Evolutionary conservation across 768 basidiomycete species (phyloP).

Genomic region (Pleurotus salmoneostramineus): DNA sequence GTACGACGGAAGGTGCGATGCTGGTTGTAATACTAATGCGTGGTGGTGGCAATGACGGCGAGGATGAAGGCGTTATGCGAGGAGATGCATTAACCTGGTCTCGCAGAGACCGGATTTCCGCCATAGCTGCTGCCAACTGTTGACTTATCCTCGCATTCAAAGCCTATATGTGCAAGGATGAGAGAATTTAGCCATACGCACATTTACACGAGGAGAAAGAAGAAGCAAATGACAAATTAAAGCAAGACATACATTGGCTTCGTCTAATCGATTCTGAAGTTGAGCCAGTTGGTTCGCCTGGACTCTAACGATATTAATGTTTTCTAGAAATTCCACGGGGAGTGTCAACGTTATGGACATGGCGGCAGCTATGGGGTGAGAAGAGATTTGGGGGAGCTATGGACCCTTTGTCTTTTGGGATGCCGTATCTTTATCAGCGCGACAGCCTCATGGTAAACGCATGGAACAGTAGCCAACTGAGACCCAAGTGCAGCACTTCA

Average conservation of each 20-base stretch:
- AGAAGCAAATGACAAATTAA: background rate
- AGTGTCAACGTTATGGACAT: slow-evolving; percentile 9
- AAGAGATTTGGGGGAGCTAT: slow-evolving; percentile 1
- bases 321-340: slow-evolving; percentile 8
- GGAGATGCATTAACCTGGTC: background rate
- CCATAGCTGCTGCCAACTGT: slow-evolving; percentile 1
- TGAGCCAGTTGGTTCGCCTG: slow-evolving; percentile 1
- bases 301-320: slow-evolving; percentile 4
- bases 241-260: background rate
- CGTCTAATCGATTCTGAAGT: slow-evolving; percentile 4
- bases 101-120: slow-evolving; percentile 3
- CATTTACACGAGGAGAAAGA: background rate
- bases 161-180: background rate
- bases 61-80: background rate
- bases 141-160: slow-evolving; percentile 5
- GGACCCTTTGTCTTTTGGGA: background rate
- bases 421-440: slow-evolving; percentile 5
- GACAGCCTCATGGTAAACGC: slow-evolving; percentile 6
- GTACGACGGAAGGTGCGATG: background rate
- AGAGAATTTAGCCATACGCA: no score
- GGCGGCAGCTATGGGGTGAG: background rate
- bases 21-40: no score
- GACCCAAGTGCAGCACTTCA: background rate
- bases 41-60: no score
- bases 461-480: background rate